phyloP scores from a whole-genome alignment of 2,329 filamentous ascomycete genomes.

The Grosmannia penicillata region DNA sequence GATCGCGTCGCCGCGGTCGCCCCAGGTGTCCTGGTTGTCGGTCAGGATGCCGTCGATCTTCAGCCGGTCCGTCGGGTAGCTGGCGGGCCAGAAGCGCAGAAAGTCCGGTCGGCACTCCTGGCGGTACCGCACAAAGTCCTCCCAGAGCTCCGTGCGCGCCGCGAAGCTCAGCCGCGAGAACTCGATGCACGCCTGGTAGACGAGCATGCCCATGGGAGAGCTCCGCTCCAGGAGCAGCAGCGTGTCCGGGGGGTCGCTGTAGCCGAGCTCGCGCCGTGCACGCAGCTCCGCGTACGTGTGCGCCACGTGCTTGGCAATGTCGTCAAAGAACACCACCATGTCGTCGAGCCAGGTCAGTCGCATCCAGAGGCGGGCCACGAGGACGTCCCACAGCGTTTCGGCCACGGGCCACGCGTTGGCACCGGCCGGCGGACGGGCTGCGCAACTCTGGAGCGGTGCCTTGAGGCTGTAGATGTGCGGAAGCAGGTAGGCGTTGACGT shows the following conservation, averaged over 20 bases:
- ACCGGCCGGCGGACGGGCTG: too few species aligned
- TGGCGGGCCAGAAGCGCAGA: conserved; percentile 37
- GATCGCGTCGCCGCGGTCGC: conserved; percentile 11
- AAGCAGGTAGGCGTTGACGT: conserved; percentile 35
- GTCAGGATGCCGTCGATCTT: conserved; percentile 43
- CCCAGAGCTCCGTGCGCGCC: conserved; percentile 67
- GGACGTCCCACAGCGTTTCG: conserved; percentile 58
- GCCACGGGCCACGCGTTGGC: too few species aligned
- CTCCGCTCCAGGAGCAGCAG: conserved; percentile 51
- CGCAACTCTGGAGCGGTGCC: conserved; percentile 7
- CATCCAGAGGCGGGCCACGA: conserved; percentile 65
- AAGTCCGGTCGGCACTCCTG: conserved; percentile 56
- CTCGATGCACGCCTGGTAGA: conserved; percentile 64
- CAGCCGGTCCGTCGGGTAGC: conserved; percentile 24
- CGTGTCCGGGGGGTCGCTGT: conserved; percentile 25
- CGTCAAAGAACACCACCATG: conserved; percentile 61
- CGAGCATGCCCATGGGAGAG: conserved; percentile 69
- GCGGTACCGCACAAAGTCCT: conserved; percentile 65
- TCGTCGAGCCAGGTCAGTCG: conserved; percentile 66
- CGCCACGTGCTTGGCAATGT: conserved; percentile 40
- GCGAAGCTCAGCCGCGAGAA: conserved; percentile 69
- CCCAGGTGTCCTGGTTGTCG: conserved; percentile 33
- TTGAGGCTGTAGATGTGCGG: conserved; percentile 15
- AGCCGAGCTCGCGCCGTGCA: conserved; percentile 34
- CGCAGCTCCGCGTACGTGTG: conserved; percentile 48